Base-by-base conservation (phyloP, 148 eudicot species). In the Bassia scoparia region DNA sequence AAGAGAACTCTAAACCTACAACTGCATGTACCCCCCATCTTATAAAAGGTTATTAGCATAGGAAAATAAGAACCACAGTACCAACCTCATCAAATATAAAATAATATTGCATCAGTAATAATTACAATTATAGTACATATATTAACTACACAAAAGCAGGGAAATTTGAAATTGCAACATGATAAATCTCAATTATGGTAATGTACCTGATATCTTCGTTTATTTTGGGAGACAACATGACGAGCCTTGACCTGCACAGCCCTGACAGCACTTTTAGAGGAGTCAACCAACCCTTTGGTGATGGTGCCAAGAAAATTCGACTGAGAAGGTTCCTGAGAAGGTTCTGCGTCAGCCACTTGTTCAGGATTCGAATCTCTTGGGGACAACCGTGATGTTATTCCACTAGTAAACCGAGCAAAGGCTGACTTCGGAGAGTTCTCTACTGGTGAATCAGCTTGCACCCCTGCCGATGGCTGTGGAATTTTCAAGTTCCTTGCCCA, bases 211-310 rank as follows among this genome's bases (percentile, higher is more conserved):
- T 88, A 95, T 91, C 98, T 91, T 85, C 97, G 85, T 81, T 95
- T 95, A 72, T 95, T 95, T 81, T 95, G 98, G 23, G 98, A 95
- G 46, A 95, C 98, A 80, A 79, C 98, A 88, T 91, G 98, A 16
- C 98, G 91, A 74, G 98, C 98, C 84, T 91, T 95, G 59, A 91
- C 96, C 72, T 86, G 84, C 67, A 95, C 98, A 49, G 97, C 98
- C 84, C 91, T 95, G 61, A 87, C 99, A 15, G 97, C 99, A 71
- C 79, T 95, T 82, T 85, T 95, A 61, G 98, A 95, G 46, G 97
- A 78, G 75, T 95, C 99, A 76, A 95, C 93, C 68, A 91, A 72
- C 31, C 99, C 97, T 86, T 84, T 95, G 18, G 97, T 95, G 49
- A 95, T 67, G 66, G 88, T 87, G 61, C 91, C 97, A 80, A 95